phyloP scores from a whole-genome alignment of 352 stramenopile genomes.

The Aphanomyces invadans region DNA sequence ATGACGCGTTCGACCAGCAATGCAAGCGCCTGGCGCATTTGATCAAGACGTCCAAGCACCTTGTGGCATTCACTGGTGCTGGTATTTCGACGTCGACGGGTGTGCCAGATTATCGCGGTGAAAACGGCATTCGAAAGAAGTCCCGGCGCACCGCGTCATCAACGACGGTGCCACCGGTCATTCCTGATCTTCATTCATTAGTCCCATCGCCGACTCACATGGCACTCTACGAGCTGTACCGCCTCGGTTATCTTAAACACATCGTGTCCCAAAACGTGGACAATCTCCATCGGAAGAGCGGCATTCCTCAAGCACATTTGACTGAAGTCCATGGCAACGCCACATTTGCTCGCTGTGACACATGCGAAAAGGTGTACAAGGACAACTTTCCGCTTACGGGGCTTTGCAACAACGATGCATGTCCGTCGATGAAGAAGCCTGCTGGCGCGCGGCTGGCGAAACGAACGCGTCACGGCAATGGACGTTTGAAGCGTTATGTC shows the following conservation, averaged over 20 bases:
- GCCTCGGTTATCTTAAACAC: constrained; percentile 62
- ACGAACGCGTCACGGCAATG: constrained; percentile 68
- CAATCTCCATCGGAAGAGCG: constrained; percentile 78
- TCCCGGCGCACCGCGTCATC: not conserved
- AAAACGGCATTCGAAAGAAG: constrained; percentile 63
- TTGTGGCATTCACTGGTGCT: constrained; percentile 75
- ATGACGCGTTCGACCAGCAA: constrained; percentile 40
- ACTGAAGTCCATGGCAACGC: constrained; percentile 80
- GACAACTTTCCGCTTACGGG: constrained; percentile 57
- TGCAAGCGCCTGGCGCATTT: constrained; percentile 51
- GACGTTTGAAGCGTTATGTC: constrained; percentile 61
- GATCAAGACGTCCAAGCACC: constrained; percentile 49
- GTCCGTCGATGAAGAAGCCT: constrained; percentile 54
- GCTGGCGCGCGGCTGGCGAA: constrained; percentile 52
- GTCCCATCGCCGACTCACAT: constrained; percentile 76
- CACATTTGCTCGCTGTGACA: constrained; percentile 75
- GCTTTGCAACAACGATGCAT: constrained; percentile 53
- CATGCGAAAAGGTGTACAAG: constrained; percentile 78
- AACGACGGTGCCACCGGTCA: constrained; percentile 2
- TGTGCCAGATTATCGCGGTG: constrained; percentile 74
- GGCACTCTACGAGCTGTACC: constrained; percentile 67
- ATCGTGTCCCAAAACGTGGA: constrained; percentile 80
- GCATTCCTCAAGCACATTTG: constrained; percentile 39
- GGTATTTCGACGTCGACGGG: constrained; percentile 73
- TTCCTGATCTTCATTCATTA: constrained; percentile 59